These are phyloP conservation scores for Punctularia strigosozonata DNA, from an alignment of 768 basidiomycete genomes.

Conservation along the genomic window DNA sequence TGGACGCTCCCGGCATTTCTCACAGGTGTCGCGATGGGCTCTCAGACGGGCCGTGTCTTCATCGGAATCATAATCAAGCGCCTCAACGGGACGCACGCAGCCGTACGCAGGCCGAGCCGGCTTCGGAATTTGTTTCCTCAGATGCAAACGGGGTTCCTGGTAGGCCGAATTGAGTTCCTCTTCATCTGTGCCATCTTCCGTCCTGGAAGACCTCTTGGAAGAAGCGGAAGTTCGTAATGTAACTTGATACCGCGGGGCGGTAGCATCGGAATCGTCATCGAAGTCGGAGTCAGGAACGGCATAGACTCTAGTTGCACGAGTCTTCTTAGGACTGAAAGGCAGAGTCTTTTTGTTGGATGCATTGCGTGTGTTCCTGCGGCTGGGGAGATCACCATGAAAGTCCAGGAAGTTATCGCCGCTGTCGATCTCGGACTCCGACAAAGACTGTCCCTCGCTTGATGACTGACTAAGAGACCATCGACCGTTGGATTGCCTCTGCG, in stretches of 20 bases:
- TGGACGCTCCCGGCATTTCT: constrained; percentile 56
- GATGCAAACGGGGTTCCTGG: background rate
- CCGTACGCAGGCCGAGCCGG: constrained; percentile 38
- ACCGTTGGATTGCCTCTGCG: too few species aligned
- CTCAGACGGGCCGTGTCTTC: constrained; percentile 43
- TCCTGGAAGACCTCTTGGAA: constrained; percentile 38
- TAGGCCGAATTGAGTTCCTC: background rate
- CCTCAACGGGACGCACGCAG: constrained; percentile 28
- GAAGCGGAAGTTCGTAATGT: constrained; percentile 8
- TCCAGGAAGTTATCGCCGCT: too few species aligned
- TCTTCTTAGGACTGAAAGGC: constrained; percentile 62
- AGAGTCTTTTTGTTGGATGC: constrained; percentile 17
- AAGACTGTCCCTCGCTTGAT: too few species aligned
- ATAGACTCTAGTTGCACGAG: constrained; percentile 25
- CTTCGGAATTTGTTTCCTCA: constrained; percentile 3
- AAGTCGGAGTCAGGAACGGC: constrained; percentile 24
- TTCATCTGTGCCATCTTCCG: background rate
- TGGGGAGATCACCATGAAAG: too few species aligned
- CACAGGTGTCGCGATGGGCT: constrained; percentile 54
- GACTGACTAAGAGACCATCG: too few species aligned
- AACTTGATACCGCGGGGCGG: background rate
- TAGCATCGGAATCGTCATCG: constrained; percentile 20
- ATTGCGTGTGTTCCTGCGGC: too few species aligned
- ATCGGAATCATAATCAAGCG: constrained; percentile 37
- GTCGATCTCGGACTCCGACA: too few species aligned